phyloP scores from a whole-genome alignment of 495 filamentous ascomycete genomes.

The Cetradonia linearis region DNA sequence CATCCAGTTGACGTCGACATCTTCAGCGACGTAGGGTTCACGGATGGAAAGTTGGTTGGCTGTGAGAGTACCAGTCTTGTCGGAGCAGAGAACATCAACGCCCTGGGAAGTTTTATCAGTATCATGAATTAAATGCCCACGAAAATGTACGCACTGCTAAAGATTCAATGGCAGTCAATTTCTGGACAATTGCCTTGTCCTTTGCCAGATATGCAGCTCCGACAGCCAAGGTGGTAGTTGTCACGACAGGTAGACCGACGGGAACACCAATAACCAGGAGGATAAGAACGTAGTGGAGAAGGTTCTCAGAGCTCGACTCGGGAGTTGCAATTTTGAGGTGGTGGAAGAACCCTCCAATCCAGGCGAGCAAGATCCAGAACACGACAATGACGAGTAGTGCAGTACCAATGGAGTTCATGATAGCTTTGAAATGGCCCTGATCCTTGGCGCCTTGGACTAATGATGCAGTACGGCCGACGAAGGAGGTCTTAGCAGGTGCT shows the following conservation, averaged over 20 bases:
- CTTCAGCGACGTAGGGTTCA: conserved; percentile 64
- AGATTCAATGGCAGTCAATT: conserved; percentile 89
- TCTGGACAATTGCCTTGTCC: conserved; percentile 95
- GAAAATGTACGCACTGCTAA: conserved; percentile 50
- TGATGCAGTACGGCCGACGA: conserved; percentile 62
- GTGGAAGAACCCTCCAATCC: conserved; percentile 70
- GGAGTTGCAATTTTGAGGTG: conserved; percentile 58
- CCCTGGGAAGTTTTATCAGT: conserved; percentile 35
- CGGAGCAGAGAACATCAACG: conserved; percentile 94
- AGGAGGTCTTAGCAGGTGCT: conserved; percentile 54
- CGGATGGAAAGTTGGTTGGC: conserved; percentile 67
- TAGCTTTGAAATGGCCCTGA: conserved; percentile 69
- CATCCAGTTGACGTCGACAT: conserved; percentile 71
- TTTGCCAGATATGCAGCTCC: conserved; percentile 88
- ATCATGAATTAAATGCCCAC: conserved; percentile 13
- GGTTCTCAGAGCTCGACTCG: conserved; percentile 36
- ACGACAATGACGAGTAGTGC: conserved; percentile 60
- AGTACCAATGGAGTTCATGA: conserved; percentile 70
- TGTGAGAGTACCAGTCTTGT: conserved; percentile 73
- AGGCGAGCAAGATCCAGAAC: conserved; percentile 59
- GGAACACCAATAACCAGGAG: conserved; percentile 91
- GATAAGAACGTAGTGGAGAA: conserved; percentile 54
- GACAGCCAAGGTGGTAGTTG: conserved; percentile 94
- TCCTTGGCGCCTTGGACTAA: conserved; percentile 63
- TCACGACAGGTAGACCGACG: conserved; percentile 90